Conservation (phyloP, 768 basidiomycete genomes). For the Mycena filopes region DNA sequence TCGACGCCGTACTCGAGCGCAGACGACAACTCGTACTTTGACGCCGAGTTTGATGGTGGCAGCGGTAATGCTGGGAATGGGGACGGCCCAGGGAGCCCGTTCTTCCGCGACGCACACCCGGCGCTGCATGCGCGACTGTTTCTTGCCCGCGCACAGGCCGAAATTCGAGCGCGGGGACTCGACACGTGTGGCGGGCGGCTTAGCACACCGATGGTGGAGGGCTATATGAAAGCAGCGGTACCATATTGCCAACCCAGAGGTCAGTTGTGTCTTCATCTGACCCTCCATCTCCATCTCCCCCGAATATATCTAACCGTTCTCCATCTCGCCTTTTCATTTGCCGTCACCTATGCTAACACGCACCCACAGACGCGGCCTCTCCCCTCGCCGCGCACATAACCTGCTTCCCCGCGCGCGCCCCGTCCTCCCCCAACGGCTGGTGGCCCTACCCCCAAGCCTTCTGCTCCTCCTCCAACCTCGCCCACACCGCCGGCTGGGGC, state of each 20-base stretch:
- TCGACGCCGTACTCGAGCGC: background rate
- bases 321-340: background rate
- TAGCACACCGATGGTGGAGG: conserved; percentile 24
- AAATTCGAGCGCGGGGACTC: conserved; percentile 23
- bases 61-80: background rate
- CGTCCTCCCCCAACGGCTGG: conserved; percentile 26
- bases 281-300: background rate
- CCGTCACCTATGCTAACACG: background rate
- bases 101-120: conserved; percentile 33
- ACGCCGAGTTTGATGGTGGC: too few species aligned
- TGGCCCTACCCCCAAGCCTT: conserved; percentile 34
- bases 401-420: conserved; percentile 28
- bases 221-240: conserved; percentile 19
- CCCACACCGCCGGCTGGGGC: conserved; percentile 30
- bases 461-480: conserved; percentile 22
- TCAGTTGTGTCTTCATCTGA: background rate
- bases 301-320: background rate
- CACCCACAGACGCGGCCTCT: background rate
- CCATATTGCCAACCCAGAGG: conserved; percentile 12
- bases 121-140: conserved; percentile 31
- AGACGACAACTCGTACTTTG: background rate
- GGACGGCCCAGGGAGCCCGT: conserved; percentile 18
- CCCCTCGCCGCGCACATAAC: conserved; percentile 15
- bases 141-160: conserved; percentile 29
- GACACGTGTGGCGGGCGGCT: conserved; percentile 30